phyloP scores from a whole-genome alignment of 345 rosid genomes.

The Reutealis trisperma region DNA sequence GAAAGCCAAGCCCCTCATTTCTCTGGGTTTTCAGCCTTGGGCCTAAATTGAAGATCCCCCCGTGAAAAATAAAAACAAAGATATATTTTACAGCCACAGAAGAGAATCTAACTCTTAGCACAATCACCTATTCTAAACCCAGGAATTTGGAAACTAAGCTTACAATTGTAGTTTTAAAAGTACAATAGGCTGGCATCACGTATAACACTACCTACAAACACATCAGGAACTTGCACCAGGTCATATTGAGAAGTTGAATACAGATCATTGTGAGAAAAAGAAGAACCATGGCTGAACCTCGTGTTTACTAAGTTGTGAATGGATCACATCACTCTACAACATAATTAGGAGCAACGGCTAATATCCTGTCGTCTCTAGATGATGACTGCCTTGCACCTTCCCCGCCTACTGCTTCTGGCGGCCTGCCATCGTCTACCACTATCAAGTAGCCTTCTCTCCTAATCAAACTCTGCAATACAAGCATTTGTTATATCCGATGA shows the following conservation, averaged over 20 bases:
- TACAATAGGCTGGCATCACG: neutral
- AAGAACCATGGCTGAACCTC: neutral
- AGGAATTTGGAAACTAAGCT: neutral
- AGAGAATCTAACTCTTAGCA: neutral
- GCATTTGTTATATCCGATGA: neutral
- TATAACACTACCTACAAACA: neutral
- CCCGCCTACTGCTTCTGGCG: constrained; percentile 42
- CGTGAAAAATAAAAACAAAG: no score
- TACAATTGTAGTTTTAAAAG: neutral
- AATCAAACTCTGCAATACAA: constrained; percentile 68
- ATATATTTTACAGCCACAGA: neutral
- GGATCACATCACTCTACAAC: constrained; percentile 55
- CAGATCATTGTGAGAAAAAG: neutral
- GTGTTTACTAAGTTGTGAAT: neutral
- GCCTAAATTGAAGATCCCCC: no score
- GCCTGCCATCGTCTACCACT: constrained; percentile 73
- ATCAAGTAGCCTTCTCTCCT: constrained; percentile 82
- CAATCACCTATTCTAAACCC: neutral
- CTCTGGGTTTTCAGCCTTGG: no score
- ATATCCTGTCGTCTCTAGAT: constrained; percentile 70
- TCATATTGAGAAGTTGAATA: neutral
- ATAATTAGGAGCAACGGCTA: constrained; percentile 89
- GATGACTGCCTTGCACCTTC: constrained; percentile 46
- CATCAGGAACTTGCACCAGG: neutral
- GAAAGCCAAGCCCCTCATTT: no score